phyloP scores from a whole-genome alignment of 176 grass and related monocot species.

The Cocos nucifera region DNA sequence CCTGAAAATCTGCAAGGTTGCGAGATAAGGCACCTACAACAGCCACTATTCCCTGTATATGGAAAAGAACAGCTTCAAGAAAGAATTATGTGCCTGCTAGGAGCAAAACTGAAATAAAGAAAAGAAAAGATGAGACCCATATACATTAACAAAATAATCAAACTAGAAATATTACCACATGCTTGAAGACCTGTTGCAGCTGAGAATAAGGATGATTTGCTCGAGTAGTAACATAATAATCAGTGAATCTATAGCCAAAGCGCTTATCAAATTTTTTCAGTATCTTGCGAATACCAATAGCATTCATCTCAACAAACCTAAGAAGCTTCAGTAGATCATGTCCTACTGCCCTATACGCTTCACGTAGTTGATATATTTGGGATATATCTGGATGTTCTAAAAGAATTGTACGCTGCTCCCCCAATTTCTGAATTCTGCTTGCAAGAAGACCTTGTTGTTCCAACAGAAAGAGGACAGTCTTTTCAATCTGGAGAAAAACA shows the following conservation, averaged over 20 bases:
- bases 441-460: constrained; percentile 82
- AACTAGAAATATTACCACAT: constrained; percentile 54
- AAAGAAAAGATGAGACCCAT: too few relatives aligned
- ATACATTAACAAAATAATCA: constrained; percentile 6
- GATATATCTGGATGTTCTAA: constrained; percentile 34
- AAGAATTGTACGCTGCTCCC: constrained; percentile 29
- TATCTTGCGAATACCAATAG: constrained; percentile 90
- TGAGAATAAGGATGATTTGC: constrained; percentile 89
- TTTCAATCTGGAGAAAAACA: constrained; percentile 64
- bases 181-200: constrained; percentile 89
- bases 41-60: constrained; percentile 69
- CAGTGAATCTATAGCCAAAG: constrained; percentile 66
- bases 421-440: constrained; percentile 64
- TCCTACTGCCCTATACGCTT: constrained; percentile 60
- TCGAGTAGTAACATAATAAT: constrained; percentile 84
- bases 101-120: too few relatives aligned
- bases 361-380: constrained; percentile 43
- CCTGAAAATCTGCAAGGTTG: constrained; percentile 72
- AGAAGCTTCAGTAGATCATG: constrained; percentile 77
- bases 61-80: neutral
- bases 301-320: constrained; percentile 85
- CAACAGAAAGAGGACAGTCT: constrained; percentile 81
- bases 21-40: constrained; percentile 86
- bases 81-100: too few relatives aligned
- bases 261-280: constrained; percentile 93